A percentile compares a stretch with the other conserved stretches of the same genome.
Conservation (phyloP, 345 rosid species). For the Sisymbrium irio region DNA sequence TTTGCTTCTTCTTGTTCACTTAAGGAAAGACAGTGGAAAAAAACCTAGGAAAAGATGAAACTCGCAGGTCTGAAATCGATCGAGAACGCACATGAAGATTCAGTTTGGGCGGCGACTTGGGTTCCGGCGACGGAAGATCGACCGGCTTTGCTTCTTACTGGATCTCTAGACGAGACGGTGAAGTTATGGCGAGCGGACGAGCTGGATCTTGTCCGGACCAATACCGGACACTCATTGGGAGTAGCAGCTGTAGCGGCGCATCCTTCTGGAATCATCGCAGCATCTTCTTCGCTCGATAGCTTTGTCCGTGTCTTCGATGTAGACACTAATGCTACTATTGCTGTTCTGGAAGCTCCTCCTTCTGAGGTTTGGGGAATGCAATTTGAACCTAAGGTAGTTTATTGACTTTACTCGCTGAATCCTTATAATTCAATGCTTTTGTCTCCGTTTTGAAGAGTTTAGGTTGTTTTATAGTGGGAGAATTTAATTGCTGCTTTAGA, state of each 20-base stretch:
- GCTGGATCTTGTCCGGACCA: slow-evolving; percentile 68
- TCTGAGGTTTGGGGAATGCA: slow-evolving; percentile 98
- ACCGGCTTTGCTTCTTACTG: slow-evolving; percentile 71
- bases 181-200: slow-evolving; percentile 84
- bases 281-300: slow-evolving; percentile 95
- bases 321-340: slow-evolving; percentile 85
- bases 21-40: neutral
- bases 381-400: slow-evolving; percentile 77
- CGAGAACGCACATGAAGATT: slow-evolving; percentile 85
- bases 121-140: slow-evolving; percentile 69
- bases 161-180: slow-evolving; percentile 93
- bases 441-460: neutral
- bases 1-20: slow-evolving; percentile 4
- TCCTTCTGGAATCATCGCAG: slow-evolving; percentile 91
- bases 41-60: slow-evolving; percentile 51
- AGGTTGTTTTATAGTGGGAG: neutral
- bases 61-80: slow-evolving; percentile 80
- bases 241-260: slow-evolving; percentile 95
- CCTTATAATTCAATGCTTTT: neutral
- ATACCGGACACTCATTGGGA: slow-evolving; percentile 89
- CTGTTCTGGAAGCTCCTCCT: slow-evolving; percentile 92
- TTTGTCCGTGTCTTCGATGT: slow-evolving; percentile 93
- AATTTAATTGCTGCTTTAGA: neutral
- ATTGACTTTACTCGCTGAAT: neutral
- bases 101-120: slow-evolving; percentile 95